Evolutionary conservation across 345 rosid species (phyloP), one percentile per base, ranked within the genome.

Genomic region (Sisymbrium irio): DNA sequence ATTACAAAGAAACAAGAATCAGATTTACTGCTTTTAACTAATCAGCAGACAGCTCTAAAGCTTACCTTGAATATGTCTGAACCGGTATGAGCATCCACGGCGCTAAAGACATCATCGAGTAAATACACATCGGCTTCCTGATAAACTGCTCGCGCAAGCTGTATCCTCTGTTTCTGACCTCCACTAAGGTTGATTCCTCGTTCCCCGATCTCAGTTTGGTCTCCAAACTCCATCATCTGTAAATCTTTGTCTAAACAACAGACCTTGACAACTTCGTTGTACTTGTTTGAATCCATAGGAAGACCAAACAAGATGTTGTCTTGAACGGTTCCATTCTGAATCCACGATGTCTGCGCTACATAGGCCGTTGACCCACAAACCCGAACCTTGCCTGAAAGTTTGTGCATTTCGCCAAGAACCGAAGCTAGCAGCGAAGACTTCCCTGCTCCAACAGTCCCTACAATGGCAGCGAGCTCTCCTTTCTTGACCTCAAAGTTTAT

Each of bases 11-110:
- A 75, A 56, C 15, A 67, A 49, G 46, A 59, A 15, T 75, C 33
- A 75, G 62, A 19, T 30, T 58, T 19, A 5, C 2, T 30, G 13
- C 11, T 32, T 32, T 5, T 4, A 32, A 0, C 33, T 0, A 27
- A 19, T n/a, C 25, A 65, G 58, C 32, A 35, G 50, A 65, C 40
- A 27, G 14, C 11, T 35, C 20, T 5, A 33, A 7, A 36, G n/a
- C 22, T 10, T 20, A 90, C 98, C 98, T 93, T 93, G 76, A 82
- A 93, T 61, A 93, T 89, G 68, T 87, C 90, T 64, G 97, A 81
- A 8, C 98, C 98, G 2, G 97, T 91, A 75, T 93, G 98, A 56
- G 98, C 96, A 85, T 93, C 98, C 36, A 93, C 98, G n/a, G 97
- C 98, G 44, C 98, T 93, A 57, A 93, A 93, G 73, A 93, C 87